Base-by-base conservation (phyloP, 2,329 filamentous ascomycete species). In the Neocatenulostroma microsporum region DNA sequence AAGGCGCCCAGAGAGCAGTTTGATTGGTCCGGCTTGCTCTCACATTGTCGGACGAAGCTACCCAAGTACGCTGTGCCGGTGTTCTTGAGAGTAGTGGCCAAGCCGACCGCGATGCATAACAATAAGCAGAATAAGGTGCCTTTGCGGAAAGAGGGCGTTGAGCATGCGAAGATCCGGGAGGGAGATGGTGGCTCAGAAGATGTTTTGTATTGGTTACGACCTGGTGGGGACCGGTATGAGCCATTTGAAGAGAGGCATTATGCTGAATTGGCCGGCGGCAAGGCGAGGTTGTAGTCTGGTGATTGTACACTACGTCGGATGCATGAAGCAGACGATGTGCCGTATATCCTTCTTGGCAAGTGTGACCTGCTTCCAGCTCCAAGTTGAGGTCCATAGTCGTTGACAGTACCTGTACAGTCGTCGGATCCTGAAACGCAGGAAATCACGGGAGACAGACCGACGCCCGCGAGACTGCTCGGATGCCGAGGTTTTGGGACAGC, bases 91-190 rank as follows among this genome's bases (percentile, higher is more conserved):
- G 61, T 87, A 5, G 72, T 80, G 5, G 61, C 72, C 29, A 60
- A 76, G 46, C 94, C 87, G 4, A 85, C 86, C 0, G 94, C 86
- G 30, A 84, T 86, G 53, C 34, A 37, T 25, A 37, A 37, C 21
- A 9, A 37, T 7, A 94, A 94, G 69, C 84, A 93, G 64, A 82
- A 88, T 62, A 94, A 94, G 62, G 76, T 82, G 45, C 62, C 67
- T 0, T 58, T 94, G 45, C 69, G 84, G 13, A 68, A 70, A 2
- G 73, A 89, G 44, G 86, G 87, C 1, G 83, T 89, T 0, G 74
- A 84, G 50, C 82, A 81, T 0, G 60, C 53, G 4, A 73, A 73
- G 50, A 64, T 72, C 5, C 21, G 26, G 27, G 27, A 37, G 19
- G 34, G 34, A 11, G 34, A 37, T 10, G 34, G 26, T 10, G 34